Evolutionary conservation across 306 rosid species (phyloP).

Genomic region (Rosa rugosa): DNA sequence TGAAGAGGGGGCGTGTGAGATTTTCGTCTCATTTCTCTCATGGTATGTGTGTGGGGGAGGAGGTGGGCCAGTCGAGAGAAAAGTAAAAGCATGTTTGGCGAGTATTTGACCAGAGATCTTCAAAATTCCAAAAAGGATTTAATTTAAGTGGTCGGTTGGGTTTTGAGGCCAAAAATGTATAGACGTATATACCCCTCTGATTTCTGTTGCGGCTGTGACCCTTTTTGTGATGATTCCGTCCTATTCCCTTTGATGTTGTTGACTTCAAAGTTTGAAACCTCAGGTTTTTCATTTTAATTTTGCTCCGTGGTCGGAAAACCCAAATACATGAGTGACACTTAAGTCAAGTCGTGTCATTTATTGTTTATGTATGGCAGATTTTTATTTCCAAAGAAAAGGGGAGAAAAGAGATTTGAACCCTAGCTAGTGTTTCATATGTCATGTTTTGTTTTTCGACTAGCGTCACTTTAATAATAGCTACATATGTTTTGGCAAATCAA

Average conservation of each 20-base stretch:
- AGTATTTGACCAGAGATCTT: conserved; percentile 37
- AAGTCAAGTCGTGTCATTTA: neutral
- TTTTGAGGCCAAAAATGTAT: neutral
- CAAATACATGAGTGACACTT: neutral
- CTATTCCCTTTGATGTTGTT: neutral
- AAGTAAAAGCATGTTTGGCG: conserved; percentile 46
- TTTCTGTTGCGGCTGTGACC: neutral
- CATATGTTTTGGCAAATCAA: no score
- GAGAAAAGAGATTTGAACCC: no score
- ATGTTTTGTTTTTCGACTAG: no score
- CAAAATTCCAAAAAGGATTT: neutral
- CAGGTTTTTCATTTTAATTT: neutral
- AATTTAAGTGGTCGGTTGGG: conserved; percentile 31
- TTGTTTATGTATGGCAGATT: neutral
- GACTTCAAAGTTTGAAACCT: conserved; percentile 9
- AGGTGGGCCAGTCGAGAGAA: neutral
- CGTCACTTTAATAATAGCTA: no score
- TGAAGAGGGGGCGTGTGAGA: neutral
- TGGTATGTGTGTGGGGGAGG: neutral
- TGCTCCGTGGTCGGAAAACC: neutral
- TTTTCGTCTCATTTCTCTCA: conserved; percentile 9
- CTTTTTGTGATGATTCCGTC: neutral
- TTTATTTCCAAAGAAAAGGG: neutral
- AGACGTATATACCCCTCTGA: neutral
- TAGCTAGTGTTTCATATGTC: no score